These are phyloP conservation scores for Nicotiana tabacum DNA, from an alignment of 257 asterid genomes.

Conservation along the genomic window DNA sequence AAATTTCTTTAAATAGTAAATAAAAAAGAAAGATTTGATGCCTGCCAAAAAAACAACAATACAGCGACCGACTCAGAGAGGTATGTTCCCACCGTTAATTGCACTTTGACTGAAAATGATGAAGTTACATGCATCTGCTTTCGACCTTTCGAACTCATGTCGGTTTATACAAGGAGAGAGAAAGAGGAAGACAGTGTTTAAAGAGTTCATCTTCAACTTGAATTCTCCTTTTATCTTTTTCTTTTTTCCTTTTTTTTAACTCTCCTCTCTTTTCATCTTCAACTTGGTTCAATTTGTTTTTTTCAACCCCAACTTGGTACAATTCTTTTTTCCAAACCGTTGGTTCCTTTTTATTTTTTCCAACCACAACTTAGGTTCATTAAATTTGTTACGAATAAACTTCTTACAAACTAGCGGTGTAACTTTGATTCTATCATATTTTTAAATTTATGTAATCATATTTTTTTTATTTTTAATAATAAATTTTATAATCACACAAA, in stretches of 20 bases:
- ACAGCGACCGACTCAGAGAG: not conserved
- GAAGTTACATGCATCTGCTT: constrained; percentile 15
- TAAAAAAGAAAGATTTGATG: not conserved
- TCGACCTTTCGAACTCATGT: constrained; percentile 28
- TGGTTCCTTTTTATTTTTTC: not conserved
- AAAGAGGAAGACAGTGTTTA: constrained; percentile 10
- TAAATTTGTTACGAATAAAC: not conserved
- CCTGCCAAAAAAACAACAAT: not conserved
- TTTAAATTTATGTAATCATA: too few species aligned
- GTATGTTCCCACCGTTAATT: constrained; percentile 29
- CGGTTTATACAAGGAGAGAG: constrained; percentile 27
- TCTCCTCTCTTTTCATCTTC: constrained; percentile 1
- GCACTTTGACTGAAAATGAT: constrained; percentile 21
- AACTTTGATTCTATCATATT: not conserved
- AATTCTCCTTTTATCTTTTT: not conserved
- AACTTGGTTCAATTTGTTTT: constrained; percentile 17
- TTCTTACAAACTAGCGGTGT: not conserved
- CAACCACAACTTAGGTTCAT: not conserved
- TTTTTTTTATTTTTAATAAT: too few species aligned
- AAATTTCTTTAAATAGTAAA: not conserved
- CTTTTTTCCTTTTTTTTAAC: not conserved
- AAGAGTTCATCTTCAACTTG: constrained; percentile 24
- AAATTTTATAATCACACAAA: too few species aligned
- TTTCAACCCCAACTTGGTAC: not conserved
- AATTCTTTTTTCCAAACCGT: not conserved